These are phyloP conservation scores for Solanum sejunctum DNA, from an alignment of 257 asterid genomes.

Conservation along the genomic window DNA sequence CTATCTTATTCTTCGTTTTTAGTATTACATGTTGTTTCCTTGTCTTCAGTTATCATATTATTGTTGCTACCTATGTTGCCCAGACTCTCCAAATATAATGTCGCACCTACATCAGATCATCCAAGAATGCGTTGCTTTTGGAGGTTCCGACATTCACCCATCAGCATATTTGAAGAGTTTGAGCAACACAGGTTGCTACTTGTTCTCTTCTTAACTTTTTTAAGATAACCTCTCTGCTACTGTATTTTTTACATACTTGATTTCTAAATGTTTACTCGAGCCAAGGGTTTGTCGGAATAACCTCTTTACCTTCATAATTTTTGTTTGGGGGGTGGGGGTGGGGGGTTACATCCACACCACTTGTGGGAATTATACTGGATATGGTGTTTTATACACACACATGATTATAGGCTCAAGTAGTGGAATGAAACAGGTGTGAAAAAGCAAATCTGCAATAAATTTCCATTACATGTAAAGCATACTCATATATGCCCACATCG, in stretches of 20 bases:
- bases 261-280: neutral
- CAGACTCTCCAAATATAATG: neutral
- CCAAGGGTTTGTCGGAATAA: neutral
- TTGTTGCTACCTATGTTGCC: neutral
- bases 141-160: neutral
- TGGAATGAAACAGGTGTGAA: neutral
- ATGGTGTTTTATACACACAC: neutral
- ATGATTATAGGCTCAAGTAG: neutral
- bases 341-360: neutral
- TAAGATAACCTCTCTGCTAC: neutral
- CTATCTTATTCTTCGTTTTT: neutral
- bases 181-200: neutral
- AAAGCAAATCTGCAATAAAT: neutral
- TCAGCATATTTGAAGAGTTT: neutral
- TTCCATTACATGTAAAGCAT: neutral
- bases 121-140: neutral
- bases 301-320: neutral
- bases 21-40: neutral
- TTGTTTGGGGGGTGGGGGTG: neutral
- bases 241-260: neutral
- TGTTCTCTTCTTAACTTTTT: neutral
- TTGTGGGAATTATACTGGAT: neutral
- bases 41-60: neutral
- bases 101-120: neutral
- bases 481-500: neutral